Base-by-base conservation (phyloP, 2,329 filamentous ascomycete genomes). In the Hortaea sp. region DNA sequence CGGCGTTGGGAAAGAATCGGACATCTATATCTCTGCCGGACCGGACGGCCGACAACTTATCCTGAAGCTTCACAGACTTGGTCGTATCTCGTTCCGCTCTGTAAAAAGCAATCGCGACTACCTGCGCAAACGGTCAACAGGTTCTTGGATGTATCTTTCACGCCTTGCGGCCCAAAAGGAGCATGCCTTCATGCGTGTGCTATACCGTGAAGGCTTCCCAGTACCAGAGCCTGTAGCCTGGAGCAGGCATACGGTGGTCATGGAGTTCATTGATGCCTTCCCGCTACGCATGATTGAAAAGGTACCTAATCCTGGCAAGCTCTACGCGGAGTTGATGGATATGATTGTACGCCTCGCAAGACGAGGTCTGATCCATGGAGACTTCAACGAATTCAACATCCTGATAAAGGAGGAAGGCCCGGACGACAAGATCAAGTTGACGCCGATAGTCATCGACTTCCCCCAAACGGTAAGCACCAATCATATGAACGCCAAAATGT, bases 361-460 rank as follows among this genome's bases (percentile, higher is more conserved):
- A 51, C 81, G 89, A 56, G 92, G 92, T 5, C 72, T 98, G 41
- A 98, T 98, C 51, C 92, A 98, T 63, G 92, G 92, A 51, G 92
- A 98, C 64, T 98, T 94, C 72, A 98, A 98, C 71, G 94, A 98
- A 66, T 98, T 98, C 75, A 98, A 98, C 65, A 90, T 98, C 53
- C 72, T 98, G 31, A 82, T 98, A 63, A 88, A 92, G 62, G 90
- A 97, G 64, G 62, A 73, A 39, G 45, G 45, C 32, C 38, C 41
- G 7, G 52, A 45, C 13, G 53, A 50, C 27, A 56, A 55, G 27
- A 61, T 85, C 45, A 74, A 66, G 31, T 70, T 94, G 28, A 80
- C 79, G 5, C 92, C 92, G 1, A 79, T 95, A 45, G 71, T 98
- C 40, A 98, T 98, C 58, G 94, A 98, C 69, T 98, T 98, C 62